Base-by-base conservation (phyloP, 257 asterid genomes). In the Sherardia arvensis region DNA sequence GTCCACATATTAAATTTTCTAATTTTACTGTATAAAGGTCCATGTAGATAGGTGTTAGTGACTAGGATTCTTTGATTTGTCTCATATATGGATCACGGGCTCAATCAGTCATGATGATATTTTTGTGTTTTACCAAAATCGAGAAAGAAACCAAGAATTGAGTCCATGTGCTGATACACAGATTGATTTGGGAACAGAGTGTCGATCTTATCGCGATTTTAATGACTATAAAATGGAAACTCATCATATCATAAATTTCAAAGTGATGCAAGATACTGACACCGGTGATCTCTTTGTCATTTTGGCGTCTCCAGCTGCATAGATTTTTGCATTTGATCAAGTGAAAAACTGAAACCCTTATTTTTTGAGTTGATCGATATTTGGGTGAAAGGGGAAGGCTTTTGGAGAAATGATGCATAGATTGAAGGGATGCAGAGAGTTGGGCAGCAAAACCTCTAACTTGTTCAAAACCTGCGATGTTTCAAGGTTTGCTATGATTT, bases 401-500 rank as follows among this genome's bases (percentile, higher is more conserved):
- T n/a, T 43, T 43, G 54, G 5, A 47, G 62, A 66, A 71, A 74
- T 63, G 69, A 87, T 87, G 90, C 59, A 49, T 66, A 72, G 73
- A 29, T 49, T 79, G 38, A 40, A 72, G 64, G 75, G 76, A 60
- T 73, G 73, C 61, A 71, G 71, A 53, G 80, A 73, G 36, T 66
- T 87, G 71, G 76, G 63, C 55, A 78, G 53, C 49, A 79, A 33
- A 78, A 60, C 66, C 64, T 23, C 69, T 21, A 53, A 54, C 49
- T 80, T 72, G 68, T 32, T 75, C 57, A 66, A 10, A 48, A 54
- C 73, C 23, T 64, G 58, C 45, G 65, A 6, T 61, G 49, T 67
- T 38, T 62, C 78, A 0, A 82, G 91, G 95, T 87, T 73, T n/a
- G 18, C 58, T 22, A n/a, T n/a, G n/a, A n/a, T n/a, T n/a, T n/a